phyloP scores from a whole-genome alignment of 1,284 basidiomycete genomes.

The Naganishia cerealis region DNA sequence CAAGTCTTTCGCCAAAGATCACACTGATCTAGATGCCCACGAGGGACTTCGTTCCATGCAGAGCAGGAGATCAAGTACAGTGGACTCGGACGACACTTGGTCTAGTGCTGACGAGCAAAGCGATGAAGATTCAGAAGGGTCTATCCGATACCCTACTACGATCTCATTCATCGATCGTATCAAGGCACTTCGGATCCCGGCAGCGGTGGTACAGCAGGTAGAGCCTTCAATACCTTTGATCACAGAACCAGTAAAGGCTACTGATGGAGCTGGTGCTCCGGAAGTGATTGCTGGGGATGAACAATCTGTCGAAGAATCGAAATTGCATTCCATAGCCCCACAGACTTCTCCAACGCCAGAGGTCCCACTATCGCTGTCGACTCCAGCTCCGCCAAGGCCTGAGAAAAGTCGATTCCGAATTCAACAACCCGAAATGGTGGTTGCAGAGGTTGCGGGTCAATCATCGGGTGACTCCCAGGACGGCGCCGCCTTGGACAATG shows the following conservation, averaged over 20 bases:
- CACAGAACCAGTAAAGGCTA: neutral
- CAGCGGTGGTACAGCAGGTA: neutral
- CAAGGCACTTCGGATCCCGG: conserved; percentile 12
- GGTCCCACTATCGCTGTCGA: neutral
- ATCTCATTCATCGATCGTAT: conserved; percentile 20
- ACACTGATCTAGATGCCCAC: neutral
- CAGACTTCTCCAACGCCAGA: neutral
- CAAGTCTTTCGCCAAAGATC: neutral
- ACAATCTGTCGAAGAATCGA: neutral
- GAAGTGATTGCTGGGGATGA: neutral
- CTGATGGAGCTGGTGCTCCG: neutral
- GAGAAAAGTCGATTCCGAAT: conserved; percentile 1
- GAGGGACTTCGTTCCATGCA: neutral
- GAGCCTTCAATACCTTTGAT: neutral
- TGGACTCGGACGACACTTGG: conserved; percentile 9
- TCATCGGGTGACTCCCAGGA: neutral
- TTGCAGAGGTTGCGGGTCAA: neutral
- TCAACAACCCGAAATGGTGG: neutral
- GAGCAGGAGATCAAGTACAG: conserved; percentile 9
- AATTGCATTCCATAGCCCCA: neutral
- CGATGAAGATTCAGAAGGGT: conserved; percentile 22
- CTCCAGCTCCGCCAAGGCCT: conserved; percentile 5
- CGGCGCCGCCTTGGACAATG: neutral
- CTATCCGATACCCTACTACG: conserved; percentile 19
- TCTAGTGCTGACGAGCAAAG: conserved; percentile 20